Evolutionary conservation across 257 asterid genomes (phyloP).

Genomic region (Coffea eugenioides): DNA sequence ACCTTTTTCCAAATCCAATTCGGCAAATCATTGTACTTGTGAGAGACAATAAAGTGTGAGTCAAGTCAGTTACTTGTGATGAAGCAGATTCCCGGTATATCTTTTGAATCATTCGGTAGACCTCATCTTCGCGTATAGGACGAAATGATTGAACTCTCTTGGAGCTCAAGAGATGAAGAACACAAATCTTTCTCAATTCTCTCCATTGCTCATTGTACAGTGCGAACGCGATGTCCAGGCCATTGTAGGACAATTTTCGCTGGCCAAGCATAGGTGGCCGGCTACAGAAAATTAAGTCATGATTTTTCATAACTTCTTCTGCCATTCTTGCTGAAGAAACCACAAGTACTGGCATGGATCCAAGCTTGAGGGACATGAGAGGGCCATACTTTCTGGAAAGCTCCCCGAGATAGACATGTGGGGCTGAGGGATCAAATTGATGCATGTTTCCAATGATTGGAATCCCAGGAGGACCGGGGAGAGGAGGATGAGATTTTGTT

Average conservation of each 20-base stretch:
- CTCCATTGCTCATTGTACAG: slow-evolving; percentile 8
- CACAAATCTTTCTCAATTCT: slow-evolving; percentile 6
- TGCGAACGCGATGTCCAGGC: slow-evolving; percentile 3
- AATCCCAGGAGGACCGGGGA: neutral
- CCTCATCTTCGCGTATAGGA: slow-evolving; percentile 2
- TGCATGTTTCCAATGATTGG: slow-evolving; percentile 10
- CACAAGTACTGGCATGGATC: neutral
- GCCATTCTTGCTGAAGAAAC: neutral
- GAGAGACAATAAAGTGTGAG: neutral
- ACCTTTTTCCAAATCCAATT: slow-evolving; percentile 6
- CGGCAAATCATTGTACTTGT: neutral
- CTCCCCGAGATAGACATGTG: neutral
- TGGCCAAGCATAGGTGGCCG: too few species aligned
- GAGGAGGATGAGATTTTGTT: neutral
- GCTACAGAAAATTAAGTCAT: neutral
- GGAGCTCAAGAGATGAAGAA: neutral
- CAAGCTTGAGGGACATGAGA: slow-evolving; percentile 8
- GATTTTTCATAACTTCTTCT: slow-evolving; percentile 3
- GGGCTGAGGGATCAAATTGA: slow-evolving; percentile 4
- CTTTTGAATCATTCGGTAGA: neutral
- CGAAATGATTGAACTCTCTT: neutral
- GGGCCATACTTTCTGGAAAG: slow-evolving; percentile 7
- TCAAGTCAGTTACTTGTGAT: neutral
- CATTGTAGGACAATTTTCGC: too few species aligned
- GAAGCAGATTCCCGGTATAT: neutral